Base-by-base conservation (phyloP, 2,329 filamentous ascomycete genomes). In the Tolypocladium ophioglossoides region DNA sequence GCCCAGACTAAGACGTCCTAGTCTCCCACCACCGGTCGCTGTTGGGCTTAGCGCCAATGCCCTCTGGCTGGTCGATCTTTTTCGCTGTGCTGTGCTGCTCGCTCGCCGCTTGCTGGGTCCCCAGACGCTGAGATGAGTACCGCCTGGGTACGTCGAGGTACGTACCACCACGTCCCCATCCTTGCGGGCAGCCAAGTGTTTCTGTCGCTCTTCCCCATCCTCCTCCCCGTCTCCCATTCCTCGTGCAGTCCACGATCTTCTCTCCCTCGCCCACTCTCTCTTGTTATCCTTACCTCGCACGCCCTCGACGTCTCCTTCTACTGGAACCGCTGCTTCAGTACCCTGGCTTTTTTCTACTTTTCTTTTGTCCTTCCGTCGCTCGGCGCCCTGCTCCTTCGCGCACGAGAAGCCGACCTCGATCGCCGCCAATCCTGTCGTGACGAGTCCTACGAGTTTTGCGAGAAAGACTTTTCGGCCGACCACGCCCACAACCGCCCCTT, bases 181-280 rank as follows among this genome's bases (percentile, higher is more conserved):
- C 41, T 12, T 51, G 41, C 20, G 30, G 54, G 61, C 64, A 62
- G 63, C 65, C 63, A 58, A 59, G 58, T 63, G 56, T 52, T 56
- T 56, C 65, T 64, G 66, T 70, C 67, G 67, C 67, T 68, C 68
- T 63, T 70, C 66, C 67, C 66, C 64, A 62, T 68, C 63, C 57
- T 68, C 64, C 63, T 63, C 66, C 63, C 67, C 62, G 66, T 64
- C 59, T 56, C 58, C 61, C 65, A 62, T 63, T 67, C 64, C 62
- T 64, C 64, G 62, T 63, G 59, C 64, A 59, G 58, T 65, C 65
- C 64, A 66, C 64, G 64, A 70, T 66, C 62, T 59, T 59, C 55
- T 59, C 56, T 58, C 58, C 37, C 51, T 62, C 58, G 51, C 52
- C 51, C 51, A 39, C 44, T 55, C 54, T 55, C 39, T 55, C 54